Conservation (phyloP, 345 rosid species). For the Salix brachista region DNA sequence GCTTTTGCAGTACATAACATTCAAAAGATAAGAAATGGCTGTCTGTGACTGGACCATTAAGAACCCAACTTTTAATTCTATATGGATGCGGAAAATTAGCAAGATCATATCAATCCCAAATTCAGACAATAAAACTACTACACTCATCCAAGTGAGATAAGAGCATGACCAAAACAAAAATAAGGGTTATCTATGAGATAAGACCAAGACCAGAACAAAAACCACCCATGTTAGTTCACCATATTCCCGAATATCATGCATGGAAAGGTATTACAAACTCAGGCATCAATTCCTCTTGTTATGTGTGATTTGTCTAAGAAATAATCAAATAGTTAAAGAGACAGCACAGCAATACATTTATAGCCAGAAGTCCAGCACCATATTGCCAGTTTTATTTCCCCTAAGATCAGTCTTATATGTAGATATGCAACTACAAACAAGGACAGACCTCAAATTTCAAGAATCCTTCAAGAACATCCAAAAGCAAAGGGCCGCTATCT, state of each 20-base stretch:
- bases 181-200: too few species aligned
- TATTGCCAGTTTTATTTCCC: conserved; percentile 2
- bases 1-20: neutral
- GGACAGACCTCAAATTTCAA: conserved; percentile 68
- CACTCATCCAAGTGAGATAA: neutral
- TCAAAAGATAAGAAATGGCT: neutral
- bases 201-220: neutral
- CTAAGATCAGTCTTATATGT: neutral
- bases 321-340: neutral
- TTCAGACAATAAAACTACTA: neutral
- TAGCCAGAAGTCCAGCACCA: neutral
- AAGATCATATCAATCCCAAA: neutral
- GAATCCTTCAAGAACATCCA: conserved; percentile 91
- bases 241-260: neutral
- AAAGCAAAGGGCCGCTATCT: conserved; percentile 76
- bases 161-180: too few species aligned
- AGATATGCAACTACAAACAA: neutral
- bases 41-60: neutral
- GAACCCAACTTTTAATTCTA: neutral
- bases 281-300: too few species aligned
- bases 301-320: neutral
- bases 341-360: neutral
- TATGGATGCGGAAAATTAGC: neutral
- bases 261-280: neutral
- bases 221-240: neutral